Evolutionary conservation across 495 filamentous ascomycete genomes (phyloP).

Genomic region (Peziza echinospora): DNA sequence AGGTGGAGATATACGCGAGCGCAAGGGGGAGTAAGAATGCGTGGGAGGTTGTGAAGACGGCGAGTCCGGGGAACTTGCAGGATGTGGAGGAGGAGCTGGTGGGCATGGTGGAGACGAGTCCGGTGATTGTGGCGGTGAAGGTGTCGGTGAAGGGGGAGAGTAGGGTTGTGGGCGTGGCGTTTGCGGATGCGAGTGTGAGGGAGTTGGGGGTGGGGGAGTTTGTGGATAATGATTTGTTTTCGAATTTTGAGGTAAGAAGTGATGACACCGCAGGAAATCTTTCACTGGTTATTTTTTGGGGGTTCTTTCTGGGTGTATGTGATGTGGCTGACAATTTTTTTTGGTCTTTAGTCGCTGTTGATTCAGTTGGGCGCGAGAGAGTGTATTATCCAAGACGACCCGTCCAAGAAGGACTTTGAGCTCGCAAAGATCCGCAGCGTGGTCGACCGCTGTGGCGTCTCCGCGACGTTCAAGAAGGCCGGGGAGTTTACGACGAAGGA

Average conservation of each 20-base stretch:
- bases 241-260: conserved; percentile 53
- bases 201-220: conserved; percentile 96
- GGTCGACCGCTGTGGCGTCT: conserved; percentile 77
- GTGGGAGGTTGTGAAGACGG: conserved; percentile 81
- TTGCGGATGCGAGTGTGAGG: conserved; percentile 89
- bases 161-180: conserved; percentile 80
- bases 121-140: conserved; percentile 87
- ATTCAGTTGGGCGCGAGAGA: conserved; percentile 95
- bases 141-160: conserved; percentile 69
- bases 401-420: conserved; percentile 66
- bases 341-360: conserved; percentile 38
- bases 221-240: conserved; percentile 92
- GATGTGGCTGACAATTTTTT: conserved; percentile 1
- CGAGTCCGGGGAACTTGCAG: conserved; percentile 87
- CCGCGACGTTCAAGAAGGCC: conserved; percentile 52
- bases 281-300: neutral
- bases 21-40: conserved; percentile 44
- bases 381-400: conserved; percentile 61
- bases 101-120: conserved; percentile 64
- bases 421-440: conserved; percentile 69
- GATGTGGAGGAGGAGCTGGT: conserved; percentile 94
- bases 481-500: conserved; percentile 74
- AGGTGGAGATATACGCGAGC: conserved; percentile 66
- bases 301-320: neutral
- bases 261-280: neutral